Conservation (phyloP, 2,329 filamentous ascomycete species). For the Aspergillus transmontanensis region DNA sequence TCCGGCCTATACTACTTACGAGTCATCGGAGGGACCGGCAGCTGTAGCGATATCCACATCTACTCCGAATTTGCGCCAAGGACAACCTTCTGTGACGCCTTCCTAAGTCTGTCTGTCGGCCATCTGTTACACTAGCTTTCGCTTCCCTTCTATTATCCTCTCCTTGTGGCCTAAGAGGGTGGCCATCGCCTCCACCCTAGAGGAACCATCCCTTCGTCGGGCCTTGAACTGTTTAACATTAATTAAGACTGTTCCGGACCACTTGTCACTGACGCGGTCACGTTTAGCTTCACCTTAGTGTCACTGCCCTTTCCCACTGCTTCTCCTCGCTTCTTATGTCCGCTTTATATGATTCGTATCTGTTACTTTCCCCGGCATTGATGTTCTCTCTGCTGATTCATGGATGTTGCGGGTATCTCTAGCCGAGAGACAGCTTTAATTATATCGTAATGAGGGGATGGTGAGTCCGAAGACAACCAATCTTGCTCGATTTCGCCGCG, state of each 20-base stretch:
- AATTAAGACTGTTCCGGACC: conserved; percentile 7
- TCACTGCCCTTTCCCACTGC: conserved; percentile 8
- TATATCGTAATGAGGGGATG: conserved; percentile 43
- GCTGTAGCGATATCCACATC: not conserved
- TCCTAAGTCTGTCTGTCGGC: conserved; percentile 1
- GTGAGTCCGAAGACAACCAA: conserved; percentile 27
- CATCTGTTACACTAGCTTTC: not conserved
- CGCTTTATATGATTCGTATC: conserved; percentile 8
- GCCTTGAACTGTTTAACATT: conserved; percentile 19
- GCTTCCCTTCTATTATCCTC: not conserved
- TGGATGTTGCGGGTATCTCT: conserved; percentile 21
- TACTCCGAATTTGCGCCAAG: conserved; percentile 9
- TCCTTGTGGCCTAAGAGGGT: not conserved
- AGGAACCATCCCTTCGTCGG: conserved; percentile 22
- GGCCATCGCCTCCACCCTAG: conserved; percentile 17
- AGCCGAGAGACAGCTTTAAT: conserved; percentile 20
- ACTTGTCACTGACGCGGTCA: conserved; percentile 15
- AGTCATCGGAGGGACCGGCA: not conserved
- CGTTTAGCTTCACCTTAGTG: conserved; percentile 21
- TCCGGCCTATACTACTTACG: not conserved
- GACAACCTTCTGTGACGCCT: conserved; percentile 14
- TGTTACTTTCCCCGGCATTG: conserved; percentile 14
- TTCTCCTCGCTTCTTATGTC: conserved; percentile 7
- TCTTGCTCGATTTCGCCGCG: not conserved
- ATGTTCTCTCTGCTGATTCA: conserved; percentile 22